These are phyloP conservation scores for Sporothrix schenckii DNA, from an alignment of 2,329 filamentous ascomycete species.

Conservation along the genomic window DNA sequence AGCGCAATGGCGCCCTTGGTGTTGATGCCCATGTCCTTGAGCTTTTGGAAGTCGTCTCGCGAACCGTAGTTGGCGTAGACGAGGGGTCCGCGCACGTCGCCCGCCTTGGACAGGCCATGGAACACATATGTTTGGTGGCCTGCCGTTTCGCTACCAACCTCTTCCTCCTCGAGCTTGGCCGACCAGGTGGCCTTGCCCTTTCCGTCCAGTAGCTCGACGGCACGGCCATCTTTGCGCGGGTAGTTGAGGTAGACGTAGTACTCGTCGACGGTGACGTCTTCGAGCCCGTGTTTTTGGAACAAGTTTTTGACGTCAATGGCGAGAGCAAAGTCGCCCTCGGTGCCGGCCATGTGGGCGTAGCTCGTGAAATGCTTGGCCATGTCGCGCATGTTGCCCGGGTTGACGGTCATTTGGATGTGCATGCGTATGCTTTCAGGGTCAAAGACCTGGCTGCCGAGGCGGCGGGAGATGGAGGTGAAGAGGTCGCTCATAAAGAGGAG, in stretches of 20 bases:
- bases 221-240: constrained; percentile 73
- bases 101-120: constrained; percentile 85
- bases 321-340: constrained; percentile 84
- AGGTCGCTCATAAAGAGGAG: constrained; percentile 83
- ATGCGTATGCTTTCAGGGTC: constrained; percentile 79
- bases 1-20: constrained; percentile 80
- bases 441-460: constrained; percentile 71
- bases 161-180: constrained; percentile 80
- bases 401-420: constrained; percentile 73
- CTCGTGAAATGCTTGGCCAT: constrained; percentile 76
- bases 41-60: constrained; percentile 74
- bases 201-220: constrained; percentile 76
- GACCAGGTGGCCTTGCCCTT: constrained; percentile 69
- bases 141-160: constrained; percentile 63
- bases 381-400: constrained; percentile 69
- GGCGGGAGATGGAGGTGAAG: constrained; percentile 67
- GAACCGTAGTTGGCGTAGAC: constrained; percentile 94
- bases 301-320: constrained; percentile 81
- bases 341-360: constrained; percentile 91
- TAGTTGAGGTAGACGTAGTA: constrained; percentile 94
- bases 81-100: constrained; percentile 81
- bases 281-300: constrained; percentile 72
- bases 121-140: constrained; percentile 76
- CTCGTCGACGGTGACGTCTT: constrained; percentile 74
- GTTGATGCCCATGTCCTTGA: constrained; percentile 72